Conservation (phyloP, 345 rosid species). For the Streptanthus diversifolius region DNA sequence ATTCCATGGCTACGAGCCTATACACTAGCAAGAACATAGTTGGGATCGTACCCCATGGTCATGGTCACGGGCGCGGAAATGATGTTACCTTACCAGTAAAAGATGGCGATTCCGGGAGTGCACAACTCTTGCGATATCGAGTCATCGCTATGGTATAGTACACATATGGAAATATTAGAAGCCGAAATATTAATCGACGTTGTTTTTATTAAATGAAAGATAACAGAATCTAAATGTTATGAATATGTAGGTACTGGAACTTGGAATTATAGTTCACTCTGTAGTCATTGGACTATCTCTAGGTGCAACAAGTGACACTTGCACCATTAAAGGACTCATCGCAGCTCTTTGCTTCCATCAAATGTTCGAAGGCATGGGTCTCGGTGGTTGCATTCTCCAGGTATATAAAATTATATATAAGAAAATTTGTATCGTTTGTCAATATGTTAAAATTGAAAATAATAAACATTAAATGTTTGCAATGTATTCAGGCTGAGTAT, state of each 20-base stretch:
- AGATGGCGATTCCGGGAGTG: conserved; percentile 12
- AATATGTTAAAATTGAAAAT: neutral
- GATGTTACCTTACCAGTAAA: conserved; percentile 19
- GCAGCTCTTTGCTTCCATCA: conserved; percentile 92
- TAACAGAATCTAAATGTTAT: neutral
- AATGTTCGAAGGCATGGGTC: conserved; percentile 91
- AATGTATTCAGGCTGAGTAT: conserved; percentile 49
- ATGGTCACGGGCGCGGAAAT: conserved; percentile 28
- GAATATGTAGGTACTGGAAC: conserved; percentile 48
- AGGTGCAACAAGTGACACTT: conserved; percentile 68
- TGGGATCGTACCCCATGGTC: conserved; percentile 34
- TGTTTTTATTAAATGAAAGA: neutral
- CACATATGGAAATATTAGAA: neutral
- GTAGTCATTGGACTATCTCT: conserved; percentile 68
- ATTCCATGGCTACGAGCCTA: conserved; percentile 57
- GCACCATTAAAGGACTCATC: conserved; percentile 62
- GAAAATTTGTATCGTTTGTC: neutral
- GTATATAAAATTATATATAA: conserved; percentile 19
- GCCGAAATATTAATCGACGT: neutral
- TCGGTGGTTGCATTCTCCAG: conserved; percentile 81
- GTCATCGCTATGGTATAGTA: conserved; percentile 66
- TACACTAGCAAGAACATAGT: conserved; percentile 36
- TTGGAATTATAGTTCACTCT: conserved; percentile 78
- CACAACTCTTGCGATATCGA: conserved; percentile 52
- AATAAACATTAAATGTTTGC: neutral